Base-by-base conservation (phyloP, 176 grass and related monocot species). In the Saccharum spontaneum region DNA sequence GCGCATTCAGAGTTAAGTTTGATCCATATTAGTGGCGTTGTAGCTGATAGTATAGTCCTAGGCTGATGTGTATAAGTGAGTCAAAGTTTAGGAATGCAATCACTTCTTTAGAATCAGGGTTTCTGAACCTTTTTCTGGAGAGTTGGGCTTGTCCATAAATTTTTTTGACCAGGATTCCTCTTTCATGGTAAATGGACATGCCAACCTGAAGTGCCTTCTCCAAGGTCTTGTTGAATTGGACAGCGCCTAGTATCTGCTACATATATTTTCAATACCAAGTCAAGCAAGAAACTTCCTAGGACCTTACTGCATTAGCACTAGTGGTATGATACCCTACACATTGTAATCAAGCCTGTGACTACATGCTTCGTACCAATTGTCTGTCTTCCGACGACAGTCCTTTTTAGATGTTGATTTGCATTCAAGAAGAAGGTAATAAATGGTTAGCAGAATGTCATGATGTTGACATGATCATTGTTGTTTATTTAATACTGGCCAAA, bases 351-450 rank as follows among this genome's bases (percentile, higher is more conserved):
- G 31, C 23, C 23, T 26, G 13, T 24, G 69, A 79, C 14, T 70
- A 41, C 59, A 55, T 48, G 60, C 16, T 64, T 54, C 7, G 14
- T 44, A 9, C 22, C 20, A 72, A 45, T 22, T 73, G 16, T 8
- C 12, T 55, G 4, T 78, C 54, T 40, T 79, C 17, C 16, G 20
- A 73, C 46, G 61, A 7, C 59, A 55, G 39, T 76, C 31, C 67
- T 80, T 69, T 50, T 80, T 68, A 33, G 43, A 45, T 79, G n/a
- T 63, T 49, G 52, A 64, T 36, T 49, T 78, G 54, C 9, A 39
- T 62, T 43, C 37, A 69, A 30, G 45, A 54, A 26, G 0, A 52
- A 13, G 7, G 20, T 6, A 46, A 6, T 43, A 9, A 30, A 40
- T 38, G 66, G 38, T 62, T 79, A 60, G 38, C 36, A 55, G 12